A percentile compares a stretch with the other conserved stretches of the same genome.
phyloP scores from a whole-genome alignment of 2,329 filamentous ascomycete genomes.

The Hyphodiscus sp. region DNA sequence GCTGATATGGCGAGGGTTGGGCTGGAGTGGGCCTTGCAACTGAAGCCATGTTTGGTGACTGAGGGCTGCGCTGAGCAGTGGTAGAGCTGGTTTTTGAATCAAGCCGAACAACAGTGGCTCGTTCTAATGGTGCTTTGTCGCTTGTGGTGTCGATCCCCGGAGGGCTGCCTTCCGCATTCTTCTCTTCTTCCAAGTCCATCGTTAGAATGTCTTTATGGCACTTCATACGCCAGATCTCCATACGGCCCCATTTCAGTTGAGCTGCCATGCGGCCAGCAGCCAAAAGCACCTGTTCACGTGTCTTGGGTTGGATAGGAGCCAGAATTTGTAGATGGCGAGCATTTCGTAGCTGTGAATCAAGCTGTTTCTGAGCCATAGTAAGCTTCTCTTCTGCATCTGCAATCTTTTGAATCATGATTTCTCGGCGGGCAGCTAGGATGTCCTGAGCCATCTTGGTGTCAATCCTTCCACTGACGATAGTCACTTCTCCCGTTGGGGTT shows the following conservation, averaged over 20 bases:
- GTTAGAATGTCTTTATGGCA: conserved; percentile 85
- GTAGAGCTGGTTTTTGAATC: conserved; percentile 33
- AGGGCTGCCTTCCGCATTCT: conserved; percentile 19
- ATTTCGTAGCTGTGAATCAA: conserved; percentile 80
- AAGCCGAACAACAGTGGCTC: conserved; percentile 28
- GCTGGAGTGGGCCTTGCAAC: conserved; percentile 29
- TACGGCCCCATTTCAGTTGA: conserved; percentile 87
- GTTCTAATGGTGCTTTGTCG: conserved; percentile 22
- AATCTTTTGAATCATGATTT: conserved; percentile 80
- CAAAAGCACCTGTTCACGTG: conserved; percentile 77
- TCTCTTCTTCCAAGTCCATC: conserved; percentile 79
- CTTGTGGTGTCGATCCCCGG: conserved; percentile 7
- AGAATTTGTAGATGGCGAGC: conserved; percentile 84
- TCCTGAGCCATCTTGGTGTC: conserved; percentile 81
- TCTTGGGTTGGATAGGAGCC: conserved; percentile 85
- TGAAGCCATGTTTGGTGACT: conserved; percentile 30
- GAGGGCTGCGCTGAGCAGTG: conserved; percentile 32
- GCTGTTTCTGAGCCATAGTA: conserved; percentile 62
- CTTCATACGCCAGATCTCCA: conserved; percentile 86
- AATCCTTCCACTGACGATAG: conserved; percentile 64
- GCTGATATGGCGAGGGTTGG: conserved; percentile 27
- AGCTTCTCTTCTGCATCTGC: conserved; percentile 76
- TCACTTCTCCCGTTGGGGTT: conserved; percentile 67
- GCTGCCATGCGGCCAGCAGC: conserved; percentile 80
- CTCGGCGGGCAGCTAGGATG: conserved; percentile 72